Evolutionary conservation across 2,329 filamentous ascomycete genomes (phyloP).

Genomic region (Beauveria asiatica): DNA sequence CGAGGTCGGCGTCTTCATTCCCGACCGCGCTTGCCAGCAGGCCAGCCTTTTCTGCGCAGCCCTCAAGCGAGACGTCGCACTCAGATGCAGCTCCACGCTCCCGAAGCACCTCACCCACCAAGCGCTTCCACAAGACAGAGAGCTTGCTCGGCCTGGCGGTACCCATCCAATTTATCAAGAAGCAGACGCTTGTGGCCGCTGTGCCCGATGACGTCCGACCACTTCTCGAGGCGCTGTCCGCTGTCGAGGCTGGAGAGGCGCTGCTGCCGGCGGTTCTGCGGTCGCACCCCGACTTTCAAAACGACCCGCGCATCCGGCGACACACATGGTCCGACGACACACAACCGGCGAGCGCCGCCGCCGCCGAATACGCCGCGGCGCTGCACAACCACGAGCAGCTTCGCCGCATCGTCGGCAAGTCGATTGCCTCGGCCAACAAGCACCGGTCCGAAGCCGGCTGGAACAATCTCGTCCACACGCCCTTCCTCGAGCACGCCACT

Average conservation of each 20-base stretch:
- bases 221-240: neutral
- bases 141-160: neutral
- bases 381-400: neutral
- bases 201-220: neutral
- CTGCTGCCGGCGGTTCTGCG: neutral
- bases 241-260: neutral
- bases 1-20: neutral
- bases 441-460: neutral
- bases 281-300: neutral
- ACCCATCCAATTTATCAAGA: neutral
- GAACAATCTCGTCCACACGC: constrained; percentile 1
- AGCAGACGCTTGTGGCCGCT: neutral
- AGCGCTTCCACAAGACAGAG: neutral
- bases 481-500: neutral
- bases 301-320: neutral
- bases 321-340: neutral
- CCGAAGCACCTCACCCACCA: neutral
- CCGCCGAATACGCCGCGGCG: neutral
- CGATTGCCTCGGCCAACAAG: neutral
- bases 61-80: neutral
- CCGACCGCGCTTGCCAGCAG: neutral
- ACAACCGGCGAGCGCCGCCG: neutral
- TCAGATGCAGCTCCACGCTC: neutral
- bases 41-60: neutral
- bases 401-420: neutral